Percentiles rank a stretch among this genome's conserved stretches.
These are phyloP conservation scores for Brasenia schreberi DNA, from an alignment of 164 flowering plant species.

Conservation along the genomic window DNA sequence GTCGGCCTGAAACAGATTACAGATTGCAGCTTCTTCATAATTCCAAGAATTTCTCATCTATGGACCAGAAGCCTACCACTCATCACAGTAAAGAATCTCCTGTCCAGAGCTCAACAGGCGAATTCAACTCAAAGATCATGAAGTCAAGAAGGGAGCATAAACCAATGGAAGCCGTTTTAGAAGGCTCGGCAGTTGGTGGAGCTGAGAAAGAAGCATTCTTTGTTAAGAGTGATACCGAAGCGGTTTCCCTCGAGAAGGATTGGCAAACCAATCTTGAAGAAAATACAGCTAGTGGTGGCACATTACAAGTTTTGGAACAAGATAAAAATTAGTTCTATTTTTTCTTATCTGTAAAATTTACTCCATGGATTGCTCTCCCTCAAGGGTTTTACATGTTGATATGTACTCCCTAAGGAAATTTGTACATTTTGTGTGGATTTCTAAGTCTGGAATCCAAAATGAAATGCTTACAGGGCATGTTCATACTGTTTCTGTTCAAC, in stretches of 20 bases:
- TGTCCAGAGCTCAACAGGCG: constrained; percentile 8
- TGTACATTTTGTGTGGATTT: too few relatives aligned
- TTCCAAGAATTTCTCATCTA: constrained; percentile 21
- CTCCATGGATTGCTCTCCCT: too few relatives aligned
- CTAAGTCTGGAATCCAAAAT: too few relatives aligned
- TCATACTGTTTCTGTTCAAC: too few relatives aligned
- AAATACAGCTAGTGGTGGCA: background rate
- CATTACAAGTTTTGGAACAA: background rate
- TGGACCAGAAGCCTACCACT: constrained; percentile 23
- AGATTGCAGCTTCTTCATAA: constrained; percentile 74
- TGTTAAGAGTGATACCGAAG: background rate
- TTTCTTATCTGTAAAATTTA: background rate
- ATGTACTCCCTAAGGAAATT: too few relatives aligned
- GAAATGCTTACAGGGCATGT: too few relatives aligned
- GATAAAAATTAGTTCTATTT: background rate
- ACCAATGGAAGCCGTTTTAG: constrained; percentile 6
- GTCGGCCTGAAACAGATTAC: constrained; percentile 91
- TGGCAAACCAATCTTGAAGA: background rate
- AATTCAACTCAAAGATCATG: constrained; percentile 7
- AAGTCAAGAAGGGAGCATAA: constrained; percentile 12
- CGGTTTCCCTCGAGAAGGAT: background rate
- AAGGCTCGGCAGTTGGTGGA: background rate
- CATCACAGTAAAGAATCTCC: constrained; percentile 13
- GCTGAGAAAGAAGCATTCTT: background rate
- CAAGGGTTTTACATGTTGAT: too few relatives aligned